Conservation (phyloP, 2,329 filamentous ascomycete genomes). For the Talaromyces rugulosus region DNA sequence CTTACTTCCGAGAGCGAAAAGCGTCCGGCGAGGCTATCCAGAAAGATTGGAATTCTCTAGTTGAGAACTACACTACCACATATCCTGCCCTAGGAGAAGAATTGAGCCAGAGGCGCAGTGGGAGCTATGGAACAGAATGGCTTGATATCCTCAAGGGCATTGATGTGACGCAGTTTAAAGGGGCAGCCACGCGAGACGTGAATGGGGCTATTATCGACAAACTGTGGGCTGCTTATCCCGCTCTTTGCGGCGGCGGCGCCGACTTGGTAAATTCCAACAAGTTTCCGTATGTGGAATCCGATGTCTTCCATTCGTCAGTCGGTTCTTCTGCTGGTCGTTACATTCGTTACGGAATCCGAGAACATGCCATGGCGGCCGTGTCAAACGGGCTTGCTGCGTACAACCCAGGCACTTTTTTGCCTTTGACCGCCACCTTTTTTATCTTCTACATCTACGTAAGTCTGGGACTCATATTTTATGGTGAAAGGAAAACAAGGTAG, state of each 20-base stretch:
- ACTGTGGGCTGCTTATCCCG: slow-evolving; percentile 10
- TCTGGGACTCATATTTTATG: neutral
- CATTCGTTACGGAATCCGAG: slow-evolving; percentile 84
- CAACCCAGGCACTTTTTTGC: slow-evolving; percentile 49
- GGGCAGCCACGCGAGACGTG: neutral
- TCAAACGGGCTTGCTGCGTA: slow-evolving; percentile 67
- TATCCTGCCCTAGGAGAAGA: slow-evolving; percentile 9
- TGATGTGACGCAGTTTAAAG: slow-evolving; percentile 7
- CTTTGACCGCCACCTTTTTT: slow-evolving; percentile 55
- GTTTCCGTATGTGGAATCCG: slow-evolving; percentile 7
- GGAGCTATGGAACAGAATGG: neutral
- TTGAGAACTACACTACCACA: slow-evolving; percentile 7
- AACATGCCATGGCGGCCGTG: slow-evolving; percentile 87
- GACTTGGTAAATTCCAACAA: slow-evolving; percentile 17
- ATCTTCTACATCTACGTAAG: slow-evolving; percentile 51
- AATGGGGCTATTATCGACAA: neutral
- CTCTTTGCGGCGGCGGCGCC: slow-evolving; percentile 16
- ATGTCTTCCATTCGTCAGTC: slow-evolving; percentile 14
- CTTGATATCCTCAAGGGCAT: slow-evolving; percentile 1
- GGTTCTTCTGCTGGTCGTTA: slow-evolving; percentile 48
- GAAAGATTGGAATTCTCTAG: neutral
- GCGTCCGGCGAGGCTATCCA: neutral
- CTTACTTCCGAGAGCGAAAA: neutral
- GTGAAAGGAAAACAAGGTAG: neutral
- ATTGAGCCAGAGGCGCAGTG: neutral